These are phyloP conservation scores for Acacia concinna DNA, from an alignment of 331 rosid species.

Conservation along the genomic window DNA sequence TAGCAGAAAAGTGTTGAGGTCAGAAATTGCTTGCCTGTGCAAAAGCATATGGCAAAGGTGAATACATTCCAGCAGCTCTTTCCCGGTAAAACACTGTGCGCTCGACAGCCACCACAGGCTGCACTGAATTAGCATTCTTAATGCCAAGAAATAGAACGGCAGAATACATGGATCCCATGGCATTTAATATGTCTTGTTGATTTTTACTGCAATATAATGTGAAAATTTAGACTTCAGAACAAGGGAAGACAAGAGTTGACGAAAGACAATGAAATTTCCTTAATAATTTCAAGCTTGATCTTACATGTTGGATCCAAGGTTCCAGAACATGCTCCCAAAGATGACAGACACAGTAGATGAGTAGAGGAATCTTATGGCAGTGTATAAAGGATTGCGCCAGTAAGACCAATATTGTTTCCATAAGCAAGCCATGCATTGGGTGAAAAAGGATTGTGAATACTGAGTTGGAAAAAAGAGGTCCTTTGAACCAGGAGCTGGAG, in stretches of 20 bases:
- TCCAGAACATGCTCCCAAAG: constrained; percentile 70
- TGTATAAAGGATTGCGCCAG: constrained; percentile 70
- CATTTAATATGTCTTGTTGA: constrained; percentile 51
- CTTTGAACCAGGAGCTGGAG: constrained; percentile 49
- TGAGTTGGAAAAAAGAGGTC: constrained; percentile 53
- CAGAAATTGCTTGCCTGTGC: constrained; percentile 48
- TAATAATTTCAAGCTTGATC: constrained; percentile 6
- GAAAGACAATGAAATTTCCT: neutral
- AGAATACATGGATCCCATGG: constrained; percentile 69
- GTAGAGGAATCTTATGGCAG: constrained; percentile 52
- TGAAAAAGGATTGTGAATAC: constrained; percentile 51
- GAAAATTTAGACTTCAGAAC: constrained; percentile 5
- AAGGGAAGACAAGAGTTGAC: constrained; percentile 2
- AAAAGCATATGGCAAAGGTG: constrained; percentile 62
- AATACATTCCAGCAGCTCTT: constrained; percentile 71
- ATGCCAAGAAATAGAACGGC: constrained; percentile 59
- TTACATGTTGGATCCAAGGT: constrained; percentile 64
- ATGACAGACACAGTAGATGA: constrained; percentile 37
- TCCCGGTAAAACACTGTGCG: constrained; percentile 66
- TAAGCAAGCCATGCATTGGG: constrained; percentile 70
- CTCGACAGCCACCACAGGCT: constrained; percentile 56
- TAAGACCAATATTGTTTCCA: constrained; percentile 80
- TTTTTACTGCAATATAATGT: constrained; percentile 35
- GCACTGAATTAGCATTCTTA: constrained; percentile 48
- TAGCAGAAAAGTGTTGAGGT: neutral